phyloP scores from a whole-genome alignment of 2,329 filamentous ascomycete species.

The Coleophoma eucalyptorum region DNA sequence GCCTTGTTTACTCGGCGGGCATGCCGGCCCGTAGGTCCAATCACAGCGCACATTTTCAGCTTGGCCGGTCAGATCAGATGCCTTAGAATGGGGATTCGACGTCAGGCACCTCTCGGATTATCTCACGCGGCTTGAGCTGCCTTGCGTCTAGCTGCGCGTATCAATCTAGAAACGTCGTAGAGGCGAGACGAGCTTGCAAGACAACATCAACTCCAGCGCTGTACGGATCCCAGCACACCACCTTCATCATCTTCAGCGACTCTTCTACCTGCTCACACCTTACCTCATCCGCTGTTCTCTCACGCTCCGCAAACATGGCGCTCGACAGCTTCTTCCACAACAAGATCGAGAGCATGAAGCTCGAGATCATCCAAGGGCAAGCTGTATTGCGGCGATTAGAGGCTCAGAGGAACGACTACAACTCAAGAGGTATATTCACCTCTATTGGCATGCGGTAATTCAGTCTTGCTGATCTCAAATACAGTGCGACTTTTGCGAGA shows the following conservation, averaged over 20 bases:
- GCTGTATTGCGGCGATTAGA: constrained; percentile 91
- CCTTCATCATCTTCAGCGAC: neutral
- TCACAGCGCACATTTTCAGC: too few species aligned
- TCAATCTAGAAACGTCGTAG: neutral
- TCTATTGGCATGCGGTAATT: too few species aligned
- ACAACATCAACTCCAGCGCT: neutral
- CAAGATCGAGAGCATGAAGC: constrained; percentile 99
- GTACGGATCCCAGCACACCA: neutral
- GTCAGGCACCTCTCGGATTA: too few species aligned
- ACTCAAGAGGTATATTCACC: constrained; percentile 61
- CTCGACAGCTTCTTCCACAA: constrained; percentile 99
- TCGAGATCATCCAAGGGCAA: constrained; percentile 99
- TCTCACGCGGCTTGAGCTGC: neutral
- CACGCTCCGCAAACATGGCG: constrained; percentile 66
- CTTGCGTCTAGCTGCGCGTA: neutral
- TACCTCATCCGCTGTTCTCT: neutral
- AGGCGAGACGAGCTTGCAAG: constrained; percentile 1
- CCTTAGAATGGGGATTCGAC: too few species aligned
- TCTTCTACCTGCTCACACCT: constrained; percentile 4
- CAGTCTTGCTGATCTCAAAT: too few species aligned
- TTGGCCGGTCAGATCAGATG: too few species aligned
- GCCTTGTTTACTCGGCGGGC: too few species aligned
- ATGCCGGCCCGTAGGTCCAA: too few species aligned
- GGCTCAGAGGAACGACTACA: constrained; percentile 98
- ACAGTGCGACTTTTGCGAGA: constrained; percentile 84